A percentile compares a stretch with the other conserved stretches of the same genome.
These are phyloP conservation scores for Lactarius psammicola DNA, from an alignment of 768 basidiomycete genomes.

Conservation along the genomic window DNA sequence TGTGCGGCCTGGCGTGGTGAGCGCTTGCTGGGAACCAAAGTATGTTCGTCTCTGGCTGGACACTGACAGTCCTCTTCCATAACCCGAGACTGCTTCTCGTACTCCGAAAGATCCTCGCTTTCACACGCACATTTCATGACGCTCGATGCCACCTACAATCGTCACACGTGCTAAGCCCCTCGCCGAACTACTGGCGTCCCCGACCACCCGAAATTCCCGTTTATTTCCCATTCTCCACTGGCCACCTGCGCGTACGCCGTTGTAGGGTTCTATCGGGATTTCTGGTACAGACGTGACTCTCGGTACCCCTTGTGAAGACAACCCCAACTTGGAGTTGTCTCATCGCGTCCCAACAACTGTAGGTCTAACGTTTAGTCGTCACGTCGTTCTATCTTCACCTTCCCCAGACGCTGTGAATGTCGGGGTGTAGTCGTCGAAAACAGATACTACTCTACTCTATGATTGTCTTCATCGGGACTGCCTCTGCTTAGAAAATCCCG, in stretches of 20 bases:
- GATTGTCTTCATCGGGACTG: background rate
- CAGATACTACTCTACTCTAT: background rate
- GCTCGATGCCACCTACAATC: background rate
- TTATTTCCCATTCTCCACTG: slow-evolving; percentile 2
- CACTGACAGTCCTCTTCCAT: background rate
- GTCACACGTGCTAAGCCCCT: background rate
- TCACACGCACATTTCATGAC: slow-evolving; percentile 17
- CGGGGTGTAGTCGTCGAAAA: slow-evolving; percentile 13
- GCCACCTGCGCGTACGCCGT: background rate
- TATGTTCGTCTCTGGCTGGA: background rate
- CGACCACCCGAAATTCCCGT: background rate
- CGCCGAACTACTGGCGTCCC: slow-evolving; percentile 7
- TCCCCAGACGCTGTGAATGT: slow-evolving; percentile 9
- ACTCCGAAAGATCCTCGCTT: background rate
- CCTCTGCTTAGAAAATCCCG: background rate
- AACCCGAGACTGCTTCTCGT: background rate
- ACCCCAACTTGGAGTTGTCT: background rate
- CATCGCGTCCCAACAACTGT: slow-evolving; percentile 16
- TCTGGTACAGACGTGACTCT: background rate
- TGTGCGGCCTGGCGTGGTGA: background rate
- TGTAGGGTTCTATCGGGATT: slow-evolving; percentile 1
- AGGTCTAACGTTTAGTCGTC: slow-evolving; percentile 4
- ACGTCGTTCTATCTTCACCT: slow-evolving; percentile 6
- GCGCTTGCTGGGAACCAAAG: slow-evolving; percentile 4
- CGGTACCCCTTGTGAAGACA: background rate